These are phyloP conservation scores for Trichomonascaceae sp. DNA, from an alignment of 1,139 yeast species.

Conservation along the genomic window DNA sequence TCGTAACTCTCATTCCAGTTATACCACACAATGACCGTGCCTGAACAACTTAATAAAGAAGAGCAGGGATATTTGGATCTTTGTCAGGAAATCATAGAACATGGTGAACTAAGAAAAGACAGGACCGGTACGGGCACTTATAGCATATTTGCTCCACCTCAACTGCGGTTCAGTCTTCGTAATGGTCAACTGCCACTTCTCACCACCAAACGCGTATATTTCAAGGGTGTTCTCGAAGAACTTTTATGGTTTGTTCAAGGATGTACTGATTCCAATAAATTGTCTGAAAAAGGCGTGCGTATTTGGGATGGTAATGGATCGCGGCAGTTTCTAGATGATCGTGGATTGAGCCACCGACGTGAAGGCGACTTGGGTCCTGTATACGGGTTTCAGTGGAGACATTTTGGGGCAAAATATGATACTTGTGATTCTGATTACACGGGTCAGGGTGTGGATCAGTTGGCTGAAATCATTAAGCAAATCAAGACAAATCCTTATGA, in stretches of 20 bases:
- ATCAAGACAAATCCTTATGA: slow-evolving; percentile 87
- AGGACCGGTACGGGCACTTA: slow-evolving; percentile 96
- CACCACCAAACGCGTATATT: slow-evolving; percentile 88
- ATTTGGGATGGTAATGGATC: slow-evolving; percentile 99
- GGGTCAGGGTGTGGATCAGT: slow-evolving; percentile 87
- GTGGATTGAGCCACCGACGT: slow-evolving; percentile 73
- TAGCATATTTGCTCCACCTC: slow-evolving; percentile 93
- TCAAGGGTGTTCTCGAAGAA: slow-evolving; percentile 84
- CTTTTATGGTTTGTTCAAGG: slow-evolving; percentile 90
- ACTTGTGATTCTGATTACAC: slow-evolving; percentile 84
- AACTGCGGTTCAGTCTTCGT: slow-evolving; percentile 70
- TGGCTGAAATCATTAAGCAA: slow-evolving; percentile 70
- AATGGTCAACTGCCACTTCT: slow-evolving; percentile 75
- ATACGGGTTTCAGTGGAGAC: slow-evolving; percentile 99
- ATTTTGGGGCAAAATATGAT: slow-evolving; percentile 86
- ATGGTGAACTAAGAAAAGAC: slow-evolving; percentile 90
- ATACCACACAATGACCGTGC: background rate
- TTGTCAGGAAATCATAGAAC: slow-evolving; percentile 64
- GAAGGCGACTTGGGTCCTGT: slow-evolving; percentile 98
- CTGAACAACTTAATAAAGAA: slow-evolving; percentile 37
- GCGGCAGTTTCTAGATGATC: slow-evolving; percentile 74
- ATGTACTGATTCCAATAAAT: slow-evolving; percentile 75
- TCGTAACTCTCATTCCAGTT: background rate
- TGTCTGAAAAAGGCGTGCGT: slow-evolving; percentile 77
- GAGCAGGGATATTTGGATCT: slow-evolving; percentile 85